phyloP scores from a whole-genome alignment of 129 eudicot genomes.

The carrot (Daucus carota) region DH1_v3.0 NC_030385.2:33290001-33290500 shows the following conservation, averaged over 20 bases:
- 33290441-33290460: neutral
- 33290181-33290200: neutral
- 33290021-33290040: neutral
- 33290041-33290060: neutral
- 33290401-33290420: constrained; percentile 64
- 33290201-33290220: neutral
- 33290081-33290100: neutral
- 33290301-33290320: neutral
- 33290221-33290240: neutral
- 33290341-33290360: constrained; percentile 89
- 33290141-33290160: neutral
- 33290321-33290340: constrained; percentile 74
- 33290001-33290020: neutral
- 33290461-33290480: neutral
- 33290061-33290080: neutral
- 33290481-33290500: neutral
- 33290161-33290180: neutral
- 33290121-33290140: neutral
- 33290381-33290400: constrained; percentile 83
- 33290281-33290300: neutral
- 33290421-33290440: constrained; percentile 6
- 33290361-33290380: constrained; percentile 61
- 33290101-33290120: neutral
- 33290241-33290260: neutral
- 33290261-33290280: too few relatives aligned